phyloP scores from a whole-genome alignment of 257 asterid genomes.

The Capsicum baccatum region DNA sequence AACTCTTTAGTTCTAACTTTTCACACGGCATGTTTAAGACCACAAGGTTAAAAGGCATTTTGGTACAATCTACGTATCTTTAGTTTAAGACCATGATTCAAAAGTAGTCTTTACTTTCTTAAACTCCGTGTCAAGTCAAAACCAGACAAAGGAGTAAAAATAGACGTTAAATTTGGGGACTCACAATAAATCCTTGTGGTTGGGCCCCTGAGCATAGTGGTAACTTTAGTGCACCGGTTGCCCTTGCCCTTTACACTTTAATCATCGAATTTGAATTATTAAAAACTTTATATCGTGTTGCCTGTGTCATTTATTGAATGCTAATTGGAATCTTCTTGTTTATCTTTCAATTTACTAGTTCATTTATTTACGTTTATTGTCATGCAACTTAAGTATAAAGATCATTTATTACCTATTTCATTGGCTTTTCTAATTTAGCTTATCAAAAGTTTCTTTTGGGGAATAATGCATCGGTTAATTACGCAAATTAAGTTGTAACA shows the following conservation, averaged over 20 bases:
- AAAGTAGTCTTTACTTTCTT: too few relatives aligned
- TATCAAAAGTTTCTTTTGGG: neutral
- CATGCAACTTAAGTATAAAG: neutral
- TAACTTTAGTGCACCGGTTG: too few relatives aligned
- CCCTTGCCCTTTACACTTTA: neutral
- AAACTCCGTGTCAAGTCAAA: too few relatives aligned
- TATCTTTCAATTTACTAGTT: neutral
- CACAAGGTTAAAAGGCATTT: too few relatives aligned
- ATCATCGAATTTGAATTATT: neutral
- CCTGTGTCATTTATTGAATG: neutral
- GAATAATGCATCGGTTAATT: neutral
- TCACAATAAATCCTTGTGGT: neutral
- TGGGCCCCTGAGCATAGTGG: too few relatives aligned
- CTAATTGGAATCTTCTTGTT: neutral
- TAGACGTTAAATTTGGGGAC: neutral
- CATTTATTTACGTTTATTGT: neutral
- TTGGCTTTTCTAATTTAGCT: neutral
- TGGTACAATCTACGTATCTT: too few relatives aligned
- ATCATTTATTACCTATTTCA: neutral
- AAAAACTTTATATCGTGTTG: neutral
- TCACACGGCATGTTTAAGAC: too few relatives aligned
- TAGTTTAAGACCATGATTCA: too few relatives aligned
- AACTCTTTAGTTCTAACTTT: too few relatives aligned
- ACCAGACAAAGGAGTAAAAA: neutral
- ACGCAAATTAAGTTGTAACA: neutral